Conservation (phyloP, 75 land plant species). For the Sequoiadendron giganteum region DNA sequence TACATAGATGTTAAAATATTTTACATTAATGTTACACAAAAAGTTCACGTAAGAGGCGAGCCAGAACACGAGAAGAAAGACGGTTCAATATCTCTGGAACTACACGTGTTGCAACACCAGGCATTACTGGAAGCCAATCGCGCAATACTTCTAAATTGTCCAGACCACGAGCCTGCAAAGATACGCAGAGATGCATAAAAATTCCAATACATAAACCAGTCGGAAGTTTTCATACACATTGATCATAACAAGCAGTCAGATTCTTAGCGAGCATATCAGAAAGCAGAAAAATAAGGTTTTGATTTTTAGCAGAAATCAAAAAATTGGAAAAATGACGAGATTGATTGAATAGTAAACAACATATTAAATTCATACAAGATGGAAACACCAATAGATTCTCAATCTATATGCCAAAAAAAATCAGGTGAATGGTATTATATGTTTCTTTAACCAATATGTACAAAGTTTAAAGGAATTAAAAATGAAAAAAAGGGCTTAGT, state of each 20-base stretch:
- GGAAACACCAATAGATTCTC: not conserved
- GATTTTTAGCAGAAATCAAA: constrained; percentile 2
- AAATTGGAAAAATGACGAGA: not conserved
- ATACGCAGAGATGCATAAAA: not conserved
- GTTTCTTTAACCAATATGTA: too few relatives aligned
- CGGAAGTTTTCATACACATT: not conserved
- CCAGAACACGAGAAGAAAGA: constrained; percentile 73
- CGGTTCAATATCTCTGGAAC: constrained; percentile 83
- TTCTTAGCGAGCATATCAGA: not conserved
- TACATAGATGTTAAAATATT: not conserved
- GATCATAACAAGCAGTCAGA: not conserved
- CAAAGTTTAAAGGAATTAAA: not conserved
- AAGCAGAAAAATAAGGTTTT: not conserved
- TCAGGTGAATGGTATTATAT: too few relatives aligned
- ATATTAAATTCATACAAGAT: not conserved
- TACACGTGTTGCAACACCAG: constrained; percentile 66
- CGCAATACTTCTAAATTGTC: constrained; percentile 39
- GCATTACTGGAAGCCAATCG: constrained; percentile 83
- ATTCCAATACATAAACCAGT: constrained; percentile 16
- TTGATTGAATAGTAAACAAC: not conserved
- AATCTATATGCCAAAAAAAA: not conserved
- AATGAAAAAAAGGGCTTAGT: too few relatives aligned
- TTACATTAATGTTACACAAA: constrained; percentile 35
- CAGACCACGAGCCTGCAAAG: constrained; percentile 28
- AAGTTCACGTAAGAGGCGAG: constrained; percentile 77